Evolutionary conservation across 148 eudicot genomes (phyloP), one percentile per base, ranked within the genome.

Genomic region (Rhododendron ovatum): DNA sequence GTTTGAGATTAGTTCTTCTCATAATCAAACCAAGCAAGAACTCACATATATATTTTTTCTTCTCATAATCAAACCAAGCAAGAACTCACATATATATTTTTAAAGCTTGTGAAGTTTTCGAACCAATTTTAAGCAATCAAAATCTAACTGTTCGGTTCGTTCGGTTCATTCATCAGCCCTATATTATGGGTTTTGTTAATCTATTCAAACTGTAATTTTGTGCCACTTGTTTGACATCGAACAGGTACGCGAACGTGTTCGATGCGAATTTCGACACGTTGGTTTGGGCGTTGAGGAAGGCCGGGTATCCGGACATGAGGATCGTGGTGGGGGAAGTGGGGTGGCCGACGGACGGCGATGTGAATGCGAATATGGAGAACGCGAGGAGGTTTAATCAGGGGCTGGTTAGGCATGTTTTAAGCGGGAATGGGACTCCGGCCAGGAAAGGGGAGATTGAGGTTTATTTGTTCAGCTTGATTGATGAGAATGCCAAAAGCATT

Each of bases 321-420:
- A 92, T 98, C 85, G 80, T 93, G 22, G 90, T 98, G 2, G 99
- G 99, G 51, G 99, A 98, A 87, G 96, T 98, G 2, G 99, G 99
- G n/a, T 98, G 99, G 99, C 99, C 99, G 0, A 98, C 99, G 2
- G 98, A 98, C 57, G 99, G 99, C 0, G 92, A 98, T 74, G 90
- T 89, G 78, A 78, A 88, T 37, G 99, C 99, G 2, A 98, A 94
- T 83, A 61, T 85, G 3, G 87, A 90, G 26, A 93, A 90, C 75
- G 99, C 99, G 5, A 89, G 90, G 87, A 90, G 95, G 83, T 98
- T 98, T 55, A 98, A 98, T 43, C 96, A 94, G 78, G 99, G 98
- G 30, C 63, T 98, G 47, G 74, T 98, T 8, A 87, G 89, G 6
- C 99, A 98, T 84, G 92, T 86, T 5, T 7, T 93, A 85, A 92